Conservation (phyloP, 345 rosid genomes). For the Carallia pectinifolia region DNA sequence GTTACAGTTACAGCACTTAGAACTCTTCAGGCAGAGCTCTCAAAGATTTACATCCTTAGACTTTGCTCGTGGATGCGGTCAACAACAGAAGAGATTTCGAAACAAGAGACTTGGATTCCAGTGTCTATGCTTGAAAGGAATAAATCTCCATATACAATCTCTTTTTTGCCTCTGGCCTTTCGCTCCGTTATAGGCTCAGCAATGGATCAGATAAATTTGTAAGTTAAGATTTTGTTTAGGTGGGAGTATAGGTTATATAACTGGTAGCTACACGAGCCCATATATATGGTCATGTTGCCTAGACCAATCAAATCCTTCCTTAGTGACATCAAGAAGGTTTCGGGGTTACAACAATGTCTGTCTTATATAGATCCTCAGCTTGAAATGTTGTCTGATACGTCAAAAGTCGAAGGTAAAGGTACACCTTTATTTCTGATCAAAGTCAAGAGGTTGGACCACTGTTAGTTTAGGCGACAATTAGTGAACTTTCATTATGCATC, state of each 20-base stretch:
- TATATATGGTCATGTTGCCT: not conserved
- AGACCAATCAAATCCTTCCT: too few species aligned
- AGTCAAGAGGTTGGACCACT: not conserved
- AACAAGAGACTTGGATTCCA: constrained; percentile 83
- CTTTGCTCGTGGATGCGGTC: constrained; percentile 97
- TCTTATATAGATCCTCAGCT: too few species aligned
- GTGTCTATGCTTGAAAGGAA: constrained; percentile 93
- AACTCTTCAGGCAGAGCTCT: constrained; percentile 72
- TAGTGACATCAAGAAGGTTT: too few species aligned
- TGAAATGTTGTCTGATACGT: too few species aligned
- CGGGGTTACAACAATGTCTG: too few species aligned
- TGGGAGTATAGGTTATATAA: not conserved
- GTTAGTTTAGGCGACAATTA: not conserved
- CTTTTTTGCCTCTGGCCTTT: constrained; percentile 86
- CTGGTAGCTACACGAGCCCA: not conserved
- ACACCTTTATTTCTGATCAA: not conserved
- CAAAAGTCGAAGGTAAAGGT: not conserved
- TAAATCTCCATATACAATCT: constrained; percentile 81
- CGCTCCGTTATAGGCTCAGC: constrained; percentile 69
- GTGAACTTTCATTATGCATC: not conserved
- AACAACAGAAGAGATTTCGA: constrained; percentile 64
- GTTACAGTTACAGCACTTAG: constrained; percentile 66
- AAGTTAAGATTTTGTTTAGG: constrained; percentile 33
- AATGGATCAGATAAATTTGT: constrained; percentile 86
- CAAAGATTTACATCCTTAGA: constrained; percentile 75